Evolutionary conservation across 139 green algal genomes (phyloP).

Genomic region (Pleodorina starrii): DNA sequence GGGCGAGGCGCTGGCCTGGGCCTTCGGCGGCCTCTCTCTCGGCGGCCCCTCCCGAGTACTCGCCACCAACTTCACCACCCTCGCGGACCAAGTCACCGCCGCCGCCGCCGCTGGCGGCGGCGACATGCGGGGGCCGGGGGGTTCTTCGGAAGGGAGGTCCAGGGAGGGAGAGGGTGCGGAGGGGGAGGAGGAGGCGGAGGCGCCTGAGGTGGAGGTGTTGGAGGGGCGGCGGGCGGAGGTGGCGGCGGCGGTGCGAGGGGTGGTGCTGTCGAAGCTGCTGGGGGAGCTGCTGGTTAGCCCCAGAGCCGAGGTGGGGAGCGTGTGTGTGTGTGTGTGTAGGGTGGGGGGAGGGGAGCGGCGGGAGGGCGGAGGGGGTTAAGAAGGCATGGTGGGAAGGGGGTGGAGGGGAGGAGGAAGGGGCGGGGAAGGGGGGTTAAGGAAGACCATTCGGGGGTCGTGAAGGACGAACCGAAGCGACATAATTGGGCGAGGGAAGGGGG

Average conservation of each 20-base stretch:
- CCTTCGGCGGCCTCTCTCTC: conserved; percentile 77
- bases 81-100: conserved; percentile 45
- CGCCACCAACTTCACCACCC: conserved; percentile 47
- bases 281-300: conserved; percentile 10
- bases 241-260: not conserved
- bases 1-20: conserved; percentile 86
- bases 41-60: conserved; percentile 70
- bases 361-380: too few relatives aligned
- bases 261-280: not conserved
- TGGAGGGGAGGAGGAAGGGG: too few relatives aligned
- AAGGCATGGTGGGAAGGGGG: too few relatives aligned
- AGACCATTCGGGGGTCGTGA: too few relatives aligned
- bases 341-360: too few relatives aligned
- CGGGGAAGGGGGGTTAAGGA: too few relatives aligned
- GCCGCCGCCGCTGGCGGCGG: not conserved
- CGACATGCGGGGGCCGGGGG: too few relatives aligned
- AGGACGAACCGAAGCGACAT: too few relatives aligned
- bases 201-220: not conserved
- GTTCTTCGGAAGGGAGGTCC: too few relatives aligned
- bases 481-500: too few relatives aligned
- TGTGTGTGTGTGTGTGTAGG: too few relatives aligned
- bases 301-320: not conserved
- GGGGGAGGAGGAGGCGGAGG: not conserved
- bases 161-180: not conserved
- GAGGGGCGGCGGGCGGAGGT: not conserved